phyloP scores from a whole-genome alignment of 768 basidiomycete genomes.

The Cystofilobasidium capitatum region DNA sequence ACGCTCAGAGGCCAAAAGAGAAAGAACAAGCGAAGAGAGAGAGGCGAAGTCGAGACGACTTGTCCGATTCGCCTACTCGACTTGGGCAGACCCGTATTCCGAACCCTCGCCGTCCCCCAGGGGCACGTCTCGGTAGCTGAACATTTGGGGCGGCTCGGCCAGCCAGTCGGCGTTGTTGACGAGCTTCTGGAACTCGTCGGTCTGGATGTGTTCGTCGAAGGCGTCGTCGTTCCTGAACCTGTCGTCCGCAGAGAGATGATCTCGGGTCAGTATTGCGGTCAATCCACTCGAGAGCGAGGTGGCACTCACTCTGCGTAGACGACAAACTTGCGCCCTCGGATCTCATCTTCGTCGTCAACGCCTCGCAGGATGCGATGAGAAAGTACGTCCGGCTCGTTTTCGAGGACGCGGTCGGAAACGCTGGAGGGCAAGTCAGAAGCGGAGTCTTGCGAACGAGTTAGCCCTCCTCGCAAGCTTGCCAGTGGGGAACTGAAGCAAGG shows the following conservation, averaged over 20 bases:
- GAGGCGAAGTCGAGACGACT: no score
- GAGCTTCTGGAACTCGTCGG: slow-evolving; percentile 16
- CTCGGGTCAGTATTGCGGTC: no score
- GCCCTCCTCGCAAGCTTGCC: background rate
- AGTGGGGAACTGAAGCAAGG: background rate
- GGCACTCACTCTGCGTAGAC: slow-evolving; percentile 14
- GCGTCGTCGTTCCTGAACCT: slow-evolving; percentile 19
- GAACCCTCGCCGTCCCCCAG: background rate
- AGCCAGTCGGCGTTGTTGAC: background rate
- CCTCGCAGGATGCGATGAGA: slow-evolving; percentile 17
- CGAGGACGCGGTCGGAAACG: slow-evolving; percentile 10
- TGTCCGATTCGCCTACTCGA: no score
- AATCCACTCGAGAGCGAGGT: background rate
- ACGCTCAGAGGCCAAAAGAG: no score
- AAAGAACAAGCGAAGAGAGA: no score
- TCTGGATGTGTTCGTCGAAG: slow-evolving; percentile 13
- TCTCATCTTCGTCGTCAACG: slow-evolving; percentile 14
- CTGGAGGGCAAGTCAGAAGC: background rate
- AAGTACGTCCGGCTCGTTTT: slow-evolving; percentile 13
- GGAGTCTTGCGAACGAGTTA: background rate
- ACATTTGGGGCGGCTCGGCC: background rate
- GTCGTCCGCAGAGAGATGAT: background rate
- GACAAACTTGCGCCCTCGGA: slow-evolving; percentile 7
- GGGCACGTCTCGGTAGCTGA: background rate
- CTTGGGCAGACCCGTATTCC: background rate